Percentiles rank a stretch among this genome's conserved stretches.
phyloP scores from a whole-genome alignment of 306 rosid genomes.

The Castanopsis chinensis region DNA sequence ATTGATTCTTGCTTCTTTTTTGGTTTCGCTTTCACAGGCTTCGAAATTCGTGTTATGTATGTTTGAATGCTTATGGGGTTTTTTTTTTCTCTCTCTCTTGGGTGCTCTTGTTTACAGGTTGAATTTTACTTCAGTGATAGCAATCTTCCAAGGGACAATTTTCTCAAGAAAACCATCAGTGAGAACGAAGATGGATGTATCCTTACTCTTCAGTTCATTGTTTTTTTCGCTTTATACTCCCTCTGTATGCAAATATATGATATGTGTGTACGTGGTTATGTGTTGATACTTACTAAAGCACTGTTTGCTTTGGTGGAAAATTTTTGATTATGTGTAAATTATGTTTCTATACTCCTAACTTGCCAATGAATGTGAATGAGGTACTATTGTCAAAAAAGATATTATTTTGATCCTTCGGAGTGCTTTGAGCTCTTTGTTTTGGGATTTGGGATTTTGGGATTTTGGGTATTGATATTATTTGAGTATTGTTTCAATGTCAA shows the following conservation, averaged over 20 bases:
- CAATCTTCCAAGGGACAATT: slow-evolving; percentile 76
- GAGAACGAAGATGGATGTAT: slow-evolving; percentile 84
- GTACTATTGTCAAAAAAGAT: not conserved
- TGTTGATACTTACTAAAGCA: not conserved
- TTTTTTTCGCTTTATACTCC: not conserved
- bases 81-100: not conserved
- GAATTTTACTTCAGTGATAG: slow-evolving; percentile 95
- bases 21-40: not conserved
- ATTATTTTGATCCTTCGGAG: not conserved
- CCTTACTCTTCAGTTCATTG: slow-evolving; percentile 34
- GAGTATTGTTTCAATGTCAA: not conserved
- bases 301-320: too few species aligned
- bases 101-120: slow-evolving; percentile 39
- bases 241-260: not conserved
- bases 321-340: not conserved
- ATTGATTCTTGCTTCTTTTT: not conserved
- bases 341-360: not conserved
- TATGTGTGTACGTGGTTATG: not conserved
- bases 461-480: not conserved
- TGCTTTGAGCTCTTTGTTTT: not conserved
- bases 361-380: not conserved
- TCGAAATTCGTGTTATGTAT: not conserved
- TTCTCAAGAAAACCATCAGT: slow-evolving; percentile 51
- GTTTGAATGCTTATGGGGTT: too few species aligned
- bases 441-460: not conserved